Conservation (phyloP, 306 rosid species). For the Phaseolus lunatus region DNA sequence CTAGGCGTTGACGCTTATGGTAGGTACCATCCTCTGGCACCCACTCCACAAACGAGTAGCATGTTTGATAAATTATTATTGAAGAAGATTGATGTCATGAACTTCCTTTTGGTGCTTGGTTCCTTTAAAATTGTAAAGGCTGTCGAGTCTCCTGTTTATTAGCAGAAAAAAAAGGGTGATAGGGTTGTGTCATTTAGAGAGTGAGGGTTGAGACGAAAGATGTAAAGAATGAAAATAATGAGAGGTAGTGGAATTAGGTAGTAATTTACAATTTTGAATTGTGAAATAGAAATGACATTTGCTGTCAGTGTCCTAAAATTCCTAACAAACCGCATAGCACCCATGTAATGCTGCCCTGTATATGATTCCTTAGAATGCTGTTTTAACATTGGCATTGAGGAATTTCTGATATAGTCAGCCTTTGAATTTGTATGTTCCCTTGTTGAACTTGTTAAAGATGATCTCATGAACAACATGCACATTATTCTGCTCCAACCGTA, state of each 20-base stretch:
- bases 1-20: slow-evolving; percentile 78
- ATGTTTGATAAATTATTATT: background rate
- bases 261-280: slow-evolving; percentile 6
- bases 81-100: background rate
- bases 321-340: background rate
- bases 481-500: background rate
- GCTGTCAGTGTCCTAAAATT: background rate
- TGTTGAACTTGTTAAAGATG: slow-evolving; percentile 11
- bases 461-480: background rate
- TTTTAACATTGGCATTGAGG: slow-evolving; percentile 12
- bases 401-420: slow-evolving; percentile 6
- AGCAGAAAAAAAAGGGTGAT: background rate
- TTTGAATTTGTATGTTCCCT: background rate
- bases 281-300: background rate
- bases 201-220: background rate
- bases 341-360: background rate
- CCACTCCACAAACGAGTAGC: background rate
- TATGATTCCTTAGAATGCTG: background rate
- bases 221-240: slow-evolving; percentile 37
- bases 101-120: slow-evolving; percentile 24
- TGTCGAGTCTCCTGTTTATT: slow-evolving; percentile 3
- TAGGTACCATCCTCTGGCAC: slow-evolving; percentile 25
- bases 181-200: slow-evolving; percentile 4
- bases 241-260: slow-evolving; percentile 21
- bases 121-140: background rate